phyloP scores from a whole-genome alignment of 2,329 filamentous ascomycete genomes.

The Colletotrichum sp. region DNA sequence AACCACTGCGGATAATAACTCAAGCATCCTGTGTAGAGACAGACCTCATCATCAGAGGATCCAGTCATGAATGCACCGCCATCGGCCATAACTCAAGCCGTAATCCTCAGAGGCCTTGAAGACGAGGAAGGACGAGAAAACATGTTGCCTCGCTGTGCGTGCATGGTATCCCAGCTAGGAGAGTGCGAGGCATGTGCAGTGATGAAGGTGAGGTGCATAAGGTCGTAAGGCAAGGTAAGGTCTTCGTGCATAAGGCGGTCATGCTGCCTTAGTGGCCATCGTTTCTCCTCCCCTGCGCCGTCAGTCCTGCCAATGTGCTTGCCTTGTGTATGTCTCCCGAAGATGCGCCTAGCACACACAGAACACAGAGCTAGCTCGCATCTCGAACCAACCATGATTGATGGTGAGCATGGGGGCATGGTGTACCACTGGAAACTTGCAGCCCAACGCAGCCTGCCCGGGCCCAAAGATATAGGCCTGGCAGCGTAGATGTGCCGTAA shows the following conservation, averaged over 20 bases:
- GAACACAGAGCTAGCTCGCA: neutral
- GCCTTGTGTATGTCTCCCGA: neutral
- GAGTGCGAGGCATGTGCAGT: neutral
- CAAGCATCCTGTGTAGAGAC: neutral
- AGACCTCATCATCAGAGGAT: neutral
- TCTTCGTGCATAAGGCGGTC: slow-evolving; percentile 2
- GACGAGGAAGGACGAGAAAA: neutral
- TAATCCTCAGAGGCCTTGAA: neutral
- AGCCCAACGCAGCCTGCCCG: slow-evolving; percentile 27
- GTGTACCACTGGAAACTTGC: slow-evolving; percentile 33
- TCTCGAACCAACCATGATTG: slow-evolving; percentile 4
- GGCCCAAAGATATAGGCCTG: neutral
- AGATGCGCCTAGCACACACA: neutral
- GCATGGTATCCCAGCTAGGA: neutral
- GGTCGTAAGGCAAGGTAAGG: slow-evolving; percentile 3
- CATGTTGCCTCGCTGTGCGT: neutral
- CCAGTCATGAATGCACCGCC: neutral
- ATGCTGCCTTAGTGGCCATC: slow-evolving; percentile 2
- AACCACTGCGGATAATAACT: neutral
- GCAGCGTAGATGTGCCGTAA: neutral
- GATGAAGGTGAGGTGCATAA: neutral
- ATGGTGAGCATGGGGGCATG: slow-evolving; percentile 27
- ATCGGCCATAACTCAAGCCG: neutral
- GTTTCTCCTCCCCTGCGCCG: neutral
- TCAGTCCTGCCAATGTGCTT: neutral